A percentile compares a stretch with the other conserved stretches of the same genome.
phyloP scores from a whole-genome alignment of 148 eudicot species.

The Talinum fruticosum region DNA sequence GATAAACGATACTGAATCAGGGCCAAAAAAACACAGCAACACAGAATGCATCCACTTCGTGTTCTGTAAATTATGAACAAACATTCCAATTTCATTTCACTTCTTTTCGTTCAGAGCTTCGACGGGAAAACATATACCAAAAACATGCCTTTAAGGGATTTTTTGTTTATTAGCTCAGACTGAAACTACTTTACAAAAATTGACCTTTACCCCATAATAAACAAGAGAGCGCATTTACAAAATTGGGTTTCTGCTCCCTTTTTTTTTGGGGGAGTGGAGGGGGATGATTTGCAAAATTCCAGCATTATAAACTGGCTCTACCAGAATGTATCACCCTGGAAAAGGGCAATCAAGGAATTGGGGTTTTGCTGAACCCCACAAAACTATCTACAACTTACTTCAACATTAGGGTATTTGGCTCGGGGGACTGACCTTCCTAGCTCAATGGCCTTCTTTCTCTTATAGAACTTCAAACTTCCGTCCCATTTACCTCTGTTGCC shows the following conservation, averaged over 20 bases:
- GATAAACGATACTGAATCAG: neutral
- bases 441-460: conserved; percentile 42
- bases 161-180: neutral
- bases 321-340: neutral
- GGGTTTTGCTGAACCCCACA: neutral
- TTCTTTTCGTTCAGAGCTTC: conserved; percentile 14
- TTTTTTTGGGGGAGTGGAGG: neutral
- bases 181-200: conserved; percentile 23
- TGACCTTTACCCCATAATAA: neutral
- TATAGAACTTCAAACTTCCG: conserved; percentile 38
- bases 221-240: neutral
- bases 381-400: conserved; percentile 41
- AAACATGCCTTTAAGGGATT: conserved; percentile 18
- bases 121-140: neutral
- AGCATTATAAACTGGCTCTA: neutral
- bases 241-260: neutral
- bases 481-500: conserved; percentile 16
- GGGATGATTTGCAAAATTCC: neutral
- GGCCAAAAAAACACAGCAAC: neutral
- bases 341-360: neutral
- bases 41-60: neutral
- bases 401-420: conserved; percentile 26
- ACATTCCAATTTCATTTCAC: neutral
- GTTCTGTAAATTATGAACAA: neutral
- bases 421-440: conserved; percentile 26